Conservation (phyloP, 768 basidiomycete genomes). For the Cystofilobasidium capitatum region DNA sequence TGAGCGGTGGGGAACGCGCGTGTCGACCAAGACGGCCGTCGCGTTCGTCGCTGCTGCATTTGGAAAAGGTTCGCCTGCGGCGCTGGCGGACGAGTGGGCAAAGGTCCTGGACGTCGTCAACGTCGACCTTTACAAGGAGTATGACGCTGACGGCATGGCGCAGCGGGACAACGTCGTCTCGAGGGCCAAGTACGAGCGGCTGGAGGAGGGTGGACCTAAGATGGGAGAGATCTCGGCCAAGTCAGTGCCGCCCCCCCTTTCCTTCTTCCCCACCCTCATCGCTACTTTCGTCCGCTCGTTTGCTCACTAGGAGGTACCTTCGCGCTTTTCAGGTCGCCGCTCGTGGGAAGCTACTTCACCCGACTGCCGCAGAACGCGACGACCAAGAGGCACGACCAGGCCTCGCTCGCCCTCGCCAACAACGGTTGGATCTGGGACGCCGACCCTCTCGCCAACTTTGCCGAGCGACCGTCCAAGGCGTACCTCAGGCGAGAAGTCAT, state of each 20-base stretch:
- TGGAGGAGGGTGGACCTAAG: constrained; percentile 75
- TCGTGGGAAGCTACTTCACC: constrained; percentile 89
- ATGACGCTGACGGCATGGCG: constrained; percentile 67
- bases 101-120: constrained; percentile 77
- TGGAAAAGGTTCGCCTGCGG: constrained; percentile 44
- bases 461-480: constrained; percentile 78
- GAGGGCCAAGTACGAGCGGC: constrained; percentile 65
- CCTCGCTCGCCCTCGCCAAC: constrained; percentile 74
- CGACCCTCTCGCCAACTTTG: constrained; percentile 89
- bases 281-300: background rate
- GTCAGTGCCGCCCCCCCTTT: constrained; percentile 42
- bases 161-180: constrained; percentile 67
- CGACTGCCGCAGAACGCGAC: constrained; percentile 49
- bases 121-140: constrained; percentile 74
- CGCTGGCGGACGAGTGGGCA: constrained; percentile 62
- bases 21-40: constrained; percentile 58
- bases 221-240: constrained; percentile 63
- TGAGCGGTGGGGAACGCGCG: constrained; percentile 54
- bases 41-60: constrained; percentile 59
- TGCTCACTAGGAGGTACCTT: background rate
- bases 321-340: constrained; percentile 51
- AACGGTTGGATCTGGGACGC: constrained; percentile 99
- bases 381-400: constrained; percentile 45
- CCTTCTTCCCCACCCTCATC: background rate
- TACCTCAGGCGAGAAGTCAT: constrained; percentile 95